phyloP scores from a whole-genome alignment of 2,329 filamentous ascomycete genomes.

The Hymenoscyphus albidus region DNA sequence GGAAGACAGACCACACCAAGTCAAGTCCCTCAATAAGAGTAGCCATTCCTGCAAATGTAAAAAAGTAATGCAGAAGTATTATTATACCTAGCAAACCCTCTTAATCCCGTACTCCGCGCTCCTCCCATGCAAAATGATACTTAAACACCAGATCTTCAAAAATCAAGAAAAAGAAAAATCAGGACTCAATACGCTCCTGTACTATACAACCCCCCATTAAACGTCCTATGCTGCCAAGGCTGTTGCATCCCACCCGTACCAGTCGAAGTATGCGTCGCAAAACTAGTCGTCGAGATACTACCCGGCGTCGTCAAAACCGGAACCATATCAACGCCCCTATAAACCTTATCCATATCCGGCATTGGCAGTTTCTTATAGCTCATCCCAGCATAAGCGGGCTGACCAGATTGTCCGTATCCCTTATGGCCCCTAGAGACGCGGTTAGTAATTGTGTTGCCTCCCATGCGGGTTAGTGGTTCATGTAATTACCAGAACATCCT shows the following conservation, averaged over 20 bases:
- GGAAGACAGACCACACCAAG: background rate
- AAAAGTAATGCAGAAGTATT: background rate
- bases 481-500: slow-evolving; percentile 25
- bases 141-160: background rate
- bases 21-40: background rate
- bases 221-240: slow-evolving; percentile 5
- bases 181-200: background rate
- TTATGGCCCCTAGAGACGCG: slow-evolving; percentile 22
- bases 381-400: slow-evolving; percentile 29
- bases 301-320: background rate
- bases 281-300: background rate
- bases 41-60: background rate
- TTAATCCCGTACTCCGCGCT: background rate
- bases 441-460: no score
- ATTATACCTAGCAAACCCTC: background rate
- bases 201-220: slow-evolving; percentile 8
- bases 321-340: slow-evolving; percentile 7
- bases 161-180: no score
- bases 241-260: background rate
- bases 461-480: no score
- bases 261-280: background rate
- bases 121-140: background rate
- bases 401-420: slow-evolving; percentile 6
- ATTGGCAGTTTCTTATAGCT: slow-evolving; percentile 8
- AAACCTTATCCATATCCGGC: slow-evolving; percentile 6